Evolutionary conservation across 2,329 filamentous ascomycete genomes (phyloP), one percentile per base, ranked within the genome.

Genomic region (Colletotrichum lentis): DNA sequence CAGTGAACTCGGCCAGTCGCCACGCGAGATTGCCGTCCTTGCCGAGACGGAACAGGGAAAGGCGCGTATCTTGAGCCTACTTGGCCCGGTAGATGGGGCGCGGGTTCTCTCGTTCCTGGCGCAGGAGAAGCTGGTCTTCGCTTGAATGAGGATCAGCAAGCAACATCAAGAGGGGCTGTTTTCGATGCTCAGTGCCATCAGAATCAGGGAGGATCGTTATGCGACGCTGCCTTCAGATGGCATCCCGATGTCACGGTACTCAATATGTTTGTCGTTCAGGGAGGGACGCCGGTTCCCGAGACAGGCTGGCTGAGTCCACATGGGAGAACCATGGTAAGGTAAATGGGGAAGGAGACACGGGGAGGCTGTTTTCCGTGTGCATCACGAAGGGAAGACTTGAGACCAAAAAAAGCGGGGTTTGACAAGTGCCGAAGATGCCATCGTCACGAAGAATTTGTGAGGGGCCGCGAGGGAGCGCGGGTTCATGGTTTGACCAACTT

Each of bases 21-120:
- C 79, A 20, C 64, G 70, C 14, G 72, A 76, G 27, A 60, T 80
- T 52, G 73, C 74, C 37, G 63, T 55, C 70, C 74, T 61, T 59
- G 64, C 56, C 70, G 61, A 18, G 63, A 72, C 18, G 39, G 57
- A 31, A 58, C 70, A n/a, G 70, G 74, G 12, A 69, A 71, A 59
- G 56, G 62, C 27, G 46, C 47, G 41, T 7, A 68, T 80, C 24
- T 62, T 70, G 39, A 71, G 74, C 22, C 71, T 71, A 35, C 70
- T 80, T n/a, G 79, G 78, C 1, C 69, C 72, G 5, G 55, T 35
- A 31, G 77, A 79, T 57, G 75, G 72, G 16, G 52, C 52, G 3
- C 73, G 77, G 11, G 64, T 80, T 31, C 68, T 77, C 18, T 67
- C 72, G 0, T 79, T 79, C 64, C 71, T 79, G 27, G 68, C 67